These are phyloP conservation scores for Ceratobasidium sp. DNA, from an alignment of 1,284 basidiomycete genomes.

Conservation along the genomic window DNA sequence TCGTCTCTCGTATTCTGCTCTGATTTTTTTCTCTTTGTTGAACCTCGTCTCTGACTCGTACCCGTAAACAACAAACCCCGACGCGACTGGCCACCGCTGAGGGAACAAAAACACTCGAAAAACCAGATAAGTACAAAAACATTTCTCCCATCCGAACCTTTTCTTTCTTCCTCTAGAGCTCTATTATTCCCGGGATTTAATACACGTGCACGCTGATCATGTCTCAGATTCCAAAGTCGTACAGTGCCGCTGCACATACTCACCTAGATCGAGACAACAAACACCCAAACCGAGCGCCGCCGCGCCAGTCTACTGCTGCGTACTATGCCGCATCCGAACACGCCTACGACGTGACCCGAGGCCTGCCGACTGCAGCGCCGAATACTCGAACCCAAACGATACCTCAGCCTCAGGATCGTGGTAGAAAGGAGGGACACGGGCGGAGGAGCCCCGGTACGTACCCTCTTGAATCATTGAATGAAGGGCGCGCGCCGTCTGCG, in stretches of 20 bases:
- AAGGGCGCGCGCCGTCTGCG: not conserved
- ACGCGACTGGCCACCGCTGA: not conserved
- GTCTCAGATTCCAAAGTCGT: not conserved
- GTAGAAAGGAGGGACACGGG: too few relatives aligned
- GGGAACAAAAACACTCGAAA: conserved; percentile 1
- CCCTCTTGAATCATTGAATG: not conserved
- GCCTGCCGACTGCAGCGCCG: too few relatives aligned
- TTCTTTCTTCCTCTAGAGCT: not conserved
- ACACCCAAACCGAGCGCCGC: not conserved
- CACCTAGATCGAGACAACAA: not conserved
- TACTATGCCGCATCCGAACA: too few relatives aligned
- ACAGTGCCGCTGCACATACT: conserved; percentile 11
- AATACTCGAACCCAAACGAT: too few relatives aligned
- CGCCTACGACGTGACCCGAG: too few relatives aligned
- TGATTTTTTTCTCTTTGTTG: conserved; percentile 9
- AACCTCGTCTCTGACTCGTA: not conserved
- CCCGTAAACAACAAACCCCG: not conserved
- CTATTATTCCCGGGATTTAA: conserved; percentile 15
- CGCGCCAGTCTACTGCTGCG: not conserved
- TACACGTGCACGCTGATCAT: conserved; percentile 18
- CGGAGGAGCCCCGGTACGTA: not conserved
- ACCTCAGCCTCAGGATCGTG: too few relatives aligned
- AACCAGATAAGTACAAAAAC: conserved; percentile 13
- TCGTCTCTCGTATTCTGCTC: not conserved
- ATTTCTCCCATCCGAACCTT: not conserved